These are phyloP conservation scores for Penicillium paradoxum DNA, from an alignment of 495 filamentous ascomycete genomes.

Conservation along the genomic window DNA sequence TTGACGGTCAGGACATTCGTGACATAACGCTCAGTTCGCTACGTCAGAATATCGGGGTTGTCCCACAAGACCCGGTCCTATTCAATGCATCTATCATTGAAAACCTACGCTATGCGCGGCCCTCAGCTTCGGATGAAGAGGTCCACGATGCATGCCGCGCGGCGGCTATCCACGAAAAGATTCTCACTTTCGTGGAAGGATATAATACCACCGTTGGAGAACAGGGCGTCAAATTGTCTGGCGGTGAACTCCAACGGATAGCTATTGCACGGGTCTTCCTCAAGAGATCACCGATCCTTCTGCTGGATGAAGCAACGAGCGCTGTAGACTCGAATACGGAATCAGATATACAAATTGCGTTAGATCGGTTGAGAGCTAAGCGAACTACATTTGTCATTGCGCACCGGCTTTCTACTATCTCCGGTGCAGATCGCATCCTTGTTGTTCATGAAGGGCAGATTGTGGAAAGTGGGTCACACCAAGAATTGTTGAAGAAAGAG, in stretches of 20 bases:
- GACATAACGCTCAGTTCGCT: constrained; percentile 63
- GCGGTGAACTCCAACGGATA: constrained; percentile 71
- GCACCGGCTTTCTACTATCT: constrained; percentile 80
- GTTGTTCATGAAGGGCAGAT: constrained; percentile 73
- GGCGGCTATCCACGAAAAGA: constrained; percentile 65
- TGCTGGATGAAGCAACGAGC: constrained; percentile 56
- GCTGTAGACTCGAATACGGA: constrained; percentile 53
- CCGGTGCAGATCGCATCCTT: constrained; percentile 78
- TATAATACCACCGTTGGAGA: constrained; percentile 61
- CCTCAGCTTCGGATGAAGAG: constrained; percentile 56
- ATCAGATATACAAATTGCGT: constrained; percentile 41
- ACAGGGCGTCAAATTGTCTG: constrained; percentile 63
- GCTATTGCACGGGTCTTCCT: constrained; percentile 63
- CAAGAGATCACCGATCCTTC: constrained; percentile 45
- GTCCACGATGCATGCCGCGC: constrained; percentile 66
- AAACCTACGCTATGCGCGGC: constrained; percentile 64
- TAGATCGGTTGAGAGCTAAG: constrained; percentile 27
- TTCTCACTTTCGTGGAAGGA: constrained; percentile 57
- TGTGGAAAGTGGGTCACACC: constrained; percentile 71
- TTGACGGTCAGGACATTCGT: constrained; percentile 70
- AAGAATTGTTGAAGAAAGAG: constrained; percentile 2
- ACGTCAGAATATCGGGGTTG: constrained; percentile 63
- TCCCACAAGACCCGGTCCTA: constrained; percentile 60
- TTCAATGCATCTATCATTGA: constrained; percentile 73
- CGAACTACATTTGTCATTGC: constrained; percentile 35